Base-by-base conservation (phyloP, 2,329 filamentous ascomycete species). In the Microsporum ferrugineum region DNA sequence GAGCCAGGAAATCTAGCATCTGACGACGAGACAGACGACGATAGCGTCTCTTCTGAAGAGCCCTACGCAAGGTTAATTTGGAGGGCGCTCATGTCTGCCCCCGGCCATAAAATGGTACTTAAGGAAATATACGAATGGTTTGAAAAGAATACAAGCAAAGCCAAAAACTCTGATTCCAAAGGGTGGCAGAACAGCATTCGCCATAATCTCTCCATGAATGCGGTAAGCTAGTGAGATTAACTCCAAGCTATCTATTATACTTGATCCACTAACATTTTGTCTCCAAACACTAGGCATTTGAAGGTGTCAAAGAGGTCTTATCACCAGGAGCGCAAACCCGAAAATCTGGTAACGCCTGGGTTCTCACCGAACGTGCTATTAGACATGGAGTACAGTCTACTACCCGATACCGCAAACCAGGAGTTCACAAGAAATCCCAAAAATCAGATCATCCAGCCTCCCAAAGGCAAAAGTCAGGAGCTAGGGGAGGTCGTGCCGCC, bases 161-260 rank as follows among this genome's bases (percentile, higher is more conserved):
- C 83, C 3, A 84, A 79, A 59, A 80, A 81, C 53, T 71, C 74
- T 17, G 80, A 79, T 5, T 77, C 74, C 10, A 87, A 85, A 67
- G 92, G 91, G 7, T 97, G 92, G 92, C 88, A 92, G 75, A 97
- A 96, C 73, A 95, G 89, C 71, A 95, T 97, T 65, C 84, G 92
- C 1, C 92, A 97, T 73, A 97, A 97, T 67, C 78, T 97, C 5
- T 96, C 90, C 56, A 96, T 97, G 91, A 97, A 97, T 68, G 81
- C 82, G 63, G 92, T 96, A 83, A 75, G 84, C 79, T 57, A 12
- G 39, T n/a, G 29, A 45, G 33, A 58, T 12, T 27, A 55, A 36
- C 31, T 49, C 31, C 23, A 33, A 34, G 17, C 17, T 23, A 33
- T 10, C 36, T 33, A 63, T 63, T 49, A 23, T 23, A 23, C 17